A percentile compares a stretch with the other conserved stretches of the same genome.
phyloP scores from a whole-genome alignment of 371 early-diverging fungal genomes.

The Actinomortierella wolfii region DNA sequence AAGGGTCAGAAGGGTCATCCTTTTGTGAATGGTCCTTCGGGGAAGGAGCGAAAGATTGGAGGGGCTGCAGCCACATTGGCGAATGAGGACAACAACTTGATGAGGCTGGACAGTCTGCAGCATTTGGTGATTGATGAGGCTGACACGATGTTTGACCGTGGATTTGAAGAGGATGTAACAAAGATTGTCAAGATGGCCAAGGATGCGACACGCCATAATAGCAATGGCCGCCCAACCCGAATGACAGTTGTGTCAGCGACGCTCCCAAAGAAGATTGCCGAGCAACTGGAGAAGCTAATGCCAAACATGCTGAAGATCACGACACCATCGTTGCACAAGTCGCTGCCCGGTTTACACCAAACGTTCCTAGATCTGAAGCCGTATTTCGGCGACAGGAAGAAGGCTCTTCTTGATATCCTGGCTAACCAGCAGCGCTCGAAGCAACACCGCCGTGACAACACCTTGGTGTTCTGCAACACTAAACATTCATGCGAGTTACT shows the following conservation, averaged over 20 bases:
- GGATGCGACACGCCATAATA: conserved; percentile 13
- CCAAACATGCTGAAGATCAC: conserved; percentile 69
- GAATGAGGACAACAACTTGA: neutral
- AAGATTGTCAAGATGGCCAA: conserved; percentile 51
- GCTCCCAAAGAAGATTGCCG: conserved; percentile 78
- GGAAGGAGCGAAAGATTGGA: conserved; percentile 1
- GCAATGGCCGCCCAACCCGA: conserved; percentile 20
- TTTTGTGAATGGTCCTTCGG: neutral
- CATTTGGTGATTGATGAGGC: conserved; percentile 91
- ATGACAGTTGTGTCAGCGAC: conserved; percentile 85
- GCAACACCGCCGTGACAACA: conserved; percentile 47
- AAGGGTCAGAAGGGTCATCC: neutral
- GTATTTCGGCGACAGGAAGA: conserved; percentile 63
- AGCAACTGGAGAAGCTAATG: conserved; percentile 60
- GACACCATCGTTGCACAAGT: conserved; percentile 84
- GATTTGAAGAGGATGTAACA: conserved; percentile 73
- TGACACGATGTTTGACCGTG: conserved; percentile 88
- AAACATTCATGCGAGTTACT: conserved; percentile 68
- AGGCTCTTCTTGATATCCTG: conserved; percentile 75
- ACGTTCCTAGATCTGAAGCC: conserved; percentile 72
- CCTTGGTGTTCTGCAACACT: conserved; percentile 90
- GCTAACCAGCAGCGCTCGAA: conserved; percentile 60
- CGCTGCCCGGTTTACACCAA: conserved; percentile 76
- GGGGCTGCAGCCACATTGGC: conserved; percentile 1
- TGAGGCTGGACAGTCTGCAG: conserved; percentile 54